Percentiles rank a stretch among this genome's conserved stretches.
Conservation (phyloP, 2,329 filamentous ascomycete genomes). For the Madurella fahalii region DNA sequence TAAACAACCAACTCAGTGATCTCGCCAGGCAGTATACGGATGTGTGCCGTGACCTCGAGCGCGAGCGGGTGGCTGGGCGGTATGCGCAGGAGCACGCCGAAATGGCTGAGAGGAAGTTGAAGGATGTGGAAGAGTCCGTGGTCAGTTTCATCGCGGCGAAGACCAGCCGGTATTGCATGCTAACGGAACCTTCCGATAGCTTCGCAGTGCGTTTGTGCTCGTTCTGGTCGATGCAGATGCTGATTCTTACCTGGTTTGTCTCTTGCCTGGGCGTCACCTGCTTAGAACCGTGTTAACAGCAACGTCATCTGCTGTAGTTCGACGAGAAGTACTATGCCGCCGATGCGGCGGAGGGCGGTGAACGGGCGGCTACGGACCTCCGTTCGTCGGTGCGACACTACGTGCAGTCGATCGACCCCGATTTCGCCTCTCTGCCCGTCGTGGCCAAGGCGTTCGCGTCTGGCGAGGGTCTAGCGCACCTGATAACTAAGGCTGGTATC, state of each 20-base stretch:
- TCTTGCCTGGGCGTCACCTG: not conserved
- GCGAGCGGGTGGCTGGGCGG: conserved; percentile 12
- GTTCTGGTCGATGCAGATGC: conserved; percentile 19
- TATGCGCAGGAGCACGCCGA: conserved; percentile 9
- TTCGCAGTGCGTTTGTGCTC: conserved; percentile 11
- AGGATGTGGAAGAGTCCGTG: conserved; percentile 3
- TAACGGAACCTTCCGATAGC: not conserved
- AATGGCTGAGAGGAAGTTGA: conserved; percentile 2
- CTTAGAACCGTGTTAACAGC: not conserved
- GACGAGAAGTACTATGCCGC: conserved; percentile 13
- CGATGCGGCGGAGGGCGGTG: conserved; percentile 11
- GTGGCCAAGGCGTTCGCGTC: conserved; percentile 17
- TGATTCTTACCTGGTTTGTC: conserved; percentile 17
- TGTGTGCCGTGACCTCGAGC: conserved; percentile 13
- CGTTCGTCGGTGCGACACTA: conserved; percentile 8
- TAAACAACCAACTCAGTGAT: not conserved
- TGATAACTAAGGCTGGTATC: conserved; percentile 13
- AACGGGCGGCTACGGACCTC: conserved; percentile 12
- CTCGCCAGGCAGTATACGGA: conserved; percentile 7
- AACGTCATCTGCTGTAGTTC: conserved; percentile 4
- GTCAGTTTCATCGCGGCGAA: not conserved
- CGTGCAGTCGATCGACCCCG: conserved; percentile 4
- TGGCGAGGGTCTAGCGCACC: conserved; percentile 8
- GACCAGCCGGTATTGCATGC: not conserved
- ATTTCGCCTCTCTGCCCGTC: conserved; percentile 6